These are phyloP conservation scores for Populus davidiana DNA, from an alignment of 345 rosid species.

Conservation along the genomic window DNA sequence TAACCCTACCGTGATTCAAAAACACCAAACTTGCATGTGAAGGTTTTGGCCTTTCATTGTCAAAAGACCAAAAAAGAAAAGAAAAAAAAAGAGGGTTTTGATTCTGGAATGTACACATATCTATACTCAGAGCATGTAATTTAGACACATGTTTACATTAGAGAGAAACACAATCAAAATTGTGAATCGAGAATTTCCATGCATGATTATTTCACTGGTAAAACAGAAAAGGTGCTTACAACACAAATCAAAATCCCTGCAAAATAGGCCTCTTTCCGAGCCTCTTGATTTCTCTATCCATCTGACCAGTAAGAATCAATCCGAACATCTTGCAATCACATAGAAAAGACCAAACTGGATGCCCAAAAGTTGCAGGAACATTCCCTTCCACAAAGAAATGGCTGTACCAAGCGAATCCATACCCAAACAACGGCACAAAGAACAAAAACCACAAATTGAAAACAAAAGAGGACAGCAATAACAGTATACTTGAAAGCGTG, in stretches of 20 bases:
- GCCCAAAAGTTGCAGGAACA: conserved; percentile 77
- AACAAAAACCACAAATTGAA: conserved; percentile 58
- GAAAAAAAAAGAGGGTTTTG: too few species aligned
- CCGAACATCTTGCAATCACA: conserved; percentile 94
- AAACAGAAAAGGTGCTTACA: conserved; percentile 4
- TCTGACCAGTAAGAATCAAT: conserved; percentile 80
- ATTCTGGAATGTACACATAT: too few species aligned
- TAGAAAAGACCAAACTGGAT: conserved; percentile 80
- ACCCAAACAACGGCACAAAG: conserved; percentile 68
- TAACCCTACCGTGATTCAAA: too few species aligned
- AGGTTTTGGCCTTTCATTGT: too few species aligned
- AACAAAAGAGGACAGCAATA: conserved; percentile 47
- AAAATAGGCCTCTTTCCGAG: conserved; percentile 87
- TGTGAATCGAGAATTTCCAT: neutral
- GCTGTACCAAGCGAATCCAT: conserved; percentile 90
- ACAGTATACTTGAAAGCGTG: conserved; percentile 47
- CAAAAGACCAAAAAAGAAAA: too few species aligned
- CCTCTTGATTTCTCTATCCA: conserved; percentile 95
- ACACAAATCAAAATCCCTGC: conserved; percentile 44
- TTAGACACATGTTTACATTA: too few species aligned
- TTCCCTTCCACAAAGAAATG: conserved; percentile 95
- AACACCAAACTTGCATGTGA: too few species aligned
- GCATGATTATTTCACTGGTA: neutral
- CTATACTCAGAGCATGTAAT: neutral
- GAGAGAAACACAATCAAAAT: too few species aligned